phyloP scores from a whole-genome alignment of 2,329 filamentous ascomycete genomes.

The Neurospora crassa region DNA sequence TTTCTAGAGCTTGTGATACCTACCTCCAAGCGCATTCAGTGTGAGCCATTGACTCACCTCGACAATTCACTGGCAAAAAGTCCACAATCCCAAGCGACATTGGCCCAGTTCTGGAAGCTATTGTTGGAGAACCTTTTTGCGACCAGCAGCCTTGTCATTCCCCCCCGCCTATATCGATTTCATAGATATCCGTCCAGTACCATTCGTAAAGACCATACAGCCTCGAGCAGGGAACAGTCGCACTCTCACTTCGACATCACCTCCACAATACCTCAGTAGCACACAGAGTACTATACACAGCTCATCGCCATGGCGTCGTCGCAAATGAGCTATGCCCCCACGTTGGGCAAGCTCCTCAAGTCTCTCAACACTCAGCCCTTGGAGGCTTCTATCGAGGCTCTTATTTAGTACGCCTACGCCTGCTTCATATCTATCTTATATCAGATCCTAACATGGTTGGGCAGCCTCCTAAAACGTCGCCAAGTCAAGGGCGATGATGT shows the following conservation, averaged over 20 bases:
- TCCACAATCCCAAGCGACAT: background rate
- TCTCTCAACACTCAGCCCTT: slow-evolving; percentile 66
- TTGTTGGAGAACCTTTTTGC: background rate
- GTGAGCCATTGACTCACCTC: slow-evolving; percentile 9
- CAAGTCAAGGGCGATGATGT: slow-evolving; percentile 85
- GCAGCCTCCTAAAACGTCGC: slow-evolving; percentile 75
- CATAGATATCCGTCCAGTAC: background rate
- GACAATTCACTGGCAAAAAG: slow-evolving; percentile 7
- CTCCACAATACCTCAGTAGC: background rate
- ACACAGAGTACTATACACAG: too few relatives aligned
- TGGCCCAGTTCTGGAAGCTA: background rate
- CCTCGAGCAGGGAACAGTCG: background rate
- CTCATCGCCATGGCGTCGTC: slow-evolving; percentile 43
- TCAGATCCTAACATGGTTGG: slow-evolving; percentile 1
- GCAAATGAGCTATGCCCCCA: slow-evolving; percentile 55
- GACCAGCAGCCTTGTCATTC: background rate
- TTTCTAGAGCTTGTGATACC: slow-evolving; percentile 5
- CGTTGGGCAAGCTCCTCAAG: slow-evolving; percentile 68
- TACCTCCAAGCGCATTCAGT: background rate
- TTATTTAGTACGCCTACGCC: slow-evolving; percentile 55
- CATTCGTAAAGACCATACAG: background rate
- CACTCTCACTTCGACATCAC: background rate
- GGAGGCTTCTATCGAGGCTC: slow-evolving; percentile 73
- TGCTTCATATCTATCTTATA: background rate
- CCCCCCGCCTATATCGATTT: background rate